Evolutionary conservation across 2,329 filamentous ascomycete genomes (phyloP).

Genomic region (Paraphaeosphaeria minitans): DNA sequence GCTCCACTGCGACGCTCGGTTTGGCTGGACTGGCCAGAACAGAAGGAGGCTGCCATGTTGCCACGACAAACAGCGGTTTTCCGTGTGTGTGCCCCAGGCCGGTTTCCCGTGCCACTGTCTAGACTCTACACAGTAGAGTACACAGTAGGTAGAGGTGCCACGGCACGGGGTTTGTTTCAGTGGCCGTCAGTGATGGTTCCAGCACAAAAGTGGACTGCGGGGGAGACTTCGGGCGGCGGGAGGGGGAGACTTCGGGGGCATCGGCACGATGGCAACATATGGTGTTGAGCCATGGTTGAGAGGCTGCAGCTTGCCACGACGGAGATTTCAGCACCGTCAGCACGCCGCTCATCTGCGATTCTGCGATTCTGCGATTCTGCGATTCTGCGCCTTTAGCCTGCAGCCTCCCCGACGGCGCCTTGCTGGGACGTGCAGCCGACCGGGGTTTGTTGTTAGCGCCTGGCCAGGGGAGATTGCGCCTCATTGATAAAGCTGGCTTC

Average conservation of each 20-base stretch:
- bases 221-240: slow-evolving; percentile 11
- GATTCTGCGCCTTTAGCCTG: background rate
- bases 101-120: slow-evolving; percentile 16
- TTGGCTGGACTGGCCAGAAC: slow-evolving; percentile 20
- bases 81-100: slow-evolving; percentile 18
- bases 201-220: slow-evolving; percentile 20
- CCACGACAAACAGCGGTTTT: slow-evolving; percentile 22
- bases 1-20: slow-evolving; percentile 2
- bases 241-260: background rate
- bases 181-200: background rate
- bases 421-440: background rate
- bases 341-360: background rate
- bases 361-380: background rate
- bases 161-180: slow-evolving; percentile 27
- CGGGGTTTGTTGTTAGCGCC: slow-evolving; percentile 9
- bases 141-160: slow-evolving; percentile 15
- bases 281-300: slow-evolving; percentile 12
- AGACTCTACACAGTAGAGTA: too few relatives aligned
- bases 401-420: background rate
- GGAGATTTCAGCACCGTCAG: slow-evolving; percentile 12
- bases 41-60: slow-evolving; percentile 12
- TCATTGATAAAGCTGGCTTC: slow-evolving; percentile 27
- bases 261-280: slow-evolving; percentile 10
- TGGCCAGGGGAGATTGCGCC: slow-evolving; percentile 29
- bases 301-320: background rate